Percentiles rank a stretch among this genome's conserved stretches.
Evolutionary conservation across 345 rosid species (phyloP).

Genomic region (Durio zibethinus): DNA sequence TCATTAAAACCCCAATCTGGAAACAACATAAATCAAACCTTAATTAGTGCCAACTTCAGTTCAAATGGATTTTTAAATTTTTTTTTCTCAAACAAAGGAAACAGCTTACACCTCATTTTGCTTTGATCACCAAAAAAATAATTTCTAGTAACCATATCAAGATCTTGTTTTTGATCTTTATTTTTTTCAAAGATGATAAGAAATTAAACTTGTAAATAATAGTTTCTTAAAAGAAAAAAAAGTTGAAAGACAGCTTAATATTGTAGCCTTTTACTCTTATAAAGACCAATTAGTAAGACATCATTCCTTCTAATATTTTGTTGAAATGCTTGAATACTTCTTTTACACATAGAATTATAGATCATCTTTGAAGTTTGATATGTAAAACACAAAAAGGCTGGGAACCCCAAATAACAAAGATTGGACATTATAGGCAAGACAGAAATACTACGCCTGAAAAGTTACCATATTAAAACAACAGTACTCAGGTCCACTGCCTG

Average conservation of each 20-base stretch:
- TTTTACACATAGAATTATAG: no score
- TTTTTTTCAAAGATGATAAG: background rate
- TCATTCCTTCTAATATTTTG: background rate
- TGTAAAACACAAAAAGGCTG: background rate
- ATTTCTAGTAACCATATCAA: background rate
- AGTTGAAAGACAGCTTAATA: no score
- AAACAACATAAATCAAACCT: background rate
- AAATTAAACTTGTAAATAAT: no score
- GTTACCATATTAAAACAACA: conserved; percentile 17
- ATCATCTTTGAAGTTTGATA: no score
- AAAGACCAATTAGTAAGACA: background rate
- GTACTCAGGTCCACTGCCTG: background rate
- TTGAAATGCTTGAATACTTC: background rate
- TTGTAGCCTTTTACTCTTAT: no score
- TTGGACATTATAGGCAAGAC: conserved; percentile 20
- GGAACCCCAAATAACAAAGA: background rate
- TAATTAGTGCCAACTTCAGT: background rate
- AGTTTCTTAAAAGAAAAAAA: no score
- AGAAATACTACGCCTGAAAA: conserved; percentile 19
- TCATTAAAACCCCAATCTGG: background rate
- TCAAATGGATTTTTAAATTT: background rate
- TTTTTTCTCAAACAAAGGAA: background rate
- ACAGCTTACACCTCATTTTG: background rate
- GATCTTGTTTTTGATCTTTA: background rate
- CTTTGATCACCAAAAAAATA: background rate